Evolutionary conservation across 2,329 filamentous ascomycete species (phyloP).

Genomic region (Phyllosticta paracitricarpa): DNA sequence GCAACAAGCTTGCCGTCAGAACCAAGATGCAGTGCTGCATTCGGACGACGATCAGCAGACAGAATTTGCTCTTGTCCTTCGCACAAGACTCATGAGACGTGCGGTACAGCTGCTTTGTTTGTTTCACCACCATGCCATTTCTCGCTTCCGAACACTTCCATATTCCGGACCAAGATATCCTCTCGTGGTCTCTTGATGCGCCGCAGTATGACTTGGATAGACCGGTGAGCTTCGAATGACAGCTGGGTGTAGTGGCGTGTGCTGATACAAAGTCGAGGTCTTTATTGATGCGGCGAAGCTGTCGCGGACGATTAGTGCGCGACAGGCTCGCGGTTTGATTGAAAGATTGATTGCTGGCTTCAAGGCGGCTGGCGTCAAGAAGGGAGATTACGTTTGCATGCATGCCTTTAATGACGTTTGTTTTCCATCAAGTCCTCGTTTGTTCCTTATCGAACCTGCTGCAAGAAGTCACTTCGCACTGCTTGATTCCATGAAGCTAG

Average conservation of each 20-base stretch:
- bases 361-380: constrained; percentile 35
- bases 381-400: constrained; percentile 45
- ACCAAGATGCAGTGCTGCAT: neutral
- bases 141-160: constrained; percentile 12
- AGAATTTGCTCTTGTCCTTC: neutral
- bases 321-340: constrained; percentile 35
- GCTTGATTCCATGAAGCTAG: too few species aligned
- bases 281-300: constrained; percentile 43
- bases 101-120: neutral
- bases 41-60: neutral
- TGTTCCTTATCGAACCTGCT: too few species aligned
- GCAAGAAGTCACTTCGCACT: too few species aligned
- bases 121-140: neutral
- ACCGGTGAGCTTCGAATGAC: constrained; percentile 26
- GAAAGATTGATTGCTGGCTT: constrained; percentile 44
- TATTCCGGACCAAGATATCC: constrained; percentile 41
- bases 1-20: neutral
- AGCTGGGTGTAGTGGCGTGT: neutral
- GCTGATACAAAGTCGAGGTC: constrained; percentile 26
- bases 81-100: neutral
- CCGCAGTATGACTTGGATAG: constrained; percentile 39
- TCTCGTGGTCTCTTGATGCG: constrained; percentile 46
- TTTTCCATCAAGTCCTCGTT: neutral
- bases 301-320: constrained; percentile 36
- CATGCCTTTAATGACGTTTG: constrained; percentile 48